Conservation (phyloP, 805 yeast species). For the Kregervanrija fluxuum region DNA sequence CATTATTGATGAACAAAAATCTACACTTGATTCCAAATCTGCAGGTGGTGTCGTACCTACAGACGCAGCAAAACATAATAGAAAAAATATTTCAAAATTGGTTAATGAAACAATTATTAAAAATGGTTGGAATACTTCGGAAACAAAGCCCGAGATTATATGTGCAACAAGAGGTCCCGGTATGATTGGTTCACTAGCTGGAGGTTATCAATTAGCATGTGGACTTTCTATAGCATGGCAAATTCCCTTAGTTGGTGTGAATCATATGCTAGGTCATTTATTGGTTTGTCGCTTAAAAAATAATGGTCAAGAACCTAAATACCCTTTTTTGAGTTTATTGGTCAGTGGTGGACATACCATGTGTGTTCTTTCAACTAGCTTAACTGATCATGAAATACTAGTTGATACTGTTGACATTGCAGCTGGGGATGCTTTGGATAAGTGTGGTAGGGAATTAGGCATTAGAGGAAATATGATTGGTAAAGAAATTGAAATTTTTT, state of each 20-base stretch:
- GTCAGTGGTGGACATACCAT: slow-evolving; percentile 95
- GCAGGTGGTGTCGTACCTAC: slow-evolving; percentile 88
- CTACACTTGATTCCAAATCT: slow-evolving; percentile 55
- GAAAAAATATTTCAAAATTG: slow-evolving; percentile 43
- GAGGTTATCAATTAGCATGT: slow-evolving; percentile 78
- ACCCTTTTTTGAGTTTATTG: slow-evolving; percentile 68
- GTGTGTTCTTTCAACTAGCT: slow-evolving; percentile 58
- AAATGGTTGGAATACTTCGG: slow-evolving; percentile 27
- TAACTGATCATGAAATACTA: slow-evolving; percentile 63
- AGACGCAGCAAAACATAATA: slow-evolving; percentile 76
- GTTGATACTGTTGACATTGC: slow-evolving; percentile 82
- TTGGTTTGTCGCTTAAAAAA: slow-evolving; percentile 51
- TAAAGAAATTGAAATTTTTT: slow-evolving; percentile 62
- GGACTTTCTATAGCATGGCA: slow-evolving; percentile 78
- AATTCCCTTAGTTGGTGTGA: slow-evolving; percentile 79
- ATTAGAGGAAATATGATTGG: slow-evolving; percentile 81
- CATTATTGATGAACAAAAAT: slow-evolving; percentile 51
- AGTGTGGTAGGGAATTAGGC: slow-evolving; percentile 84
- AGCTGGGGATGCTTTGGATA: slow-evolving; percentile 88
- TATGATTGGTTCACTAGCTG: slow-evolving; percentile 81
- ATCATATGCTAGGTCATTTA: slow-evolving; percentile 94
- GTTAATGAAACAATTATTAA: slow-evolving; percentile 37
- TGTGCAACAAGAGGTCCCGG: slow-evolving; percentile 97
- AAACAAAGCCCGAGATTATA: slow-evolving; percentile 53
- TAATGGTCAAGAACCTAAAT: slow-evolving; percentile 39